Base-by-base conservation (phyloP, 1,139 yeast genomes). In the Schwanniomyces etchellsii region DNA sequence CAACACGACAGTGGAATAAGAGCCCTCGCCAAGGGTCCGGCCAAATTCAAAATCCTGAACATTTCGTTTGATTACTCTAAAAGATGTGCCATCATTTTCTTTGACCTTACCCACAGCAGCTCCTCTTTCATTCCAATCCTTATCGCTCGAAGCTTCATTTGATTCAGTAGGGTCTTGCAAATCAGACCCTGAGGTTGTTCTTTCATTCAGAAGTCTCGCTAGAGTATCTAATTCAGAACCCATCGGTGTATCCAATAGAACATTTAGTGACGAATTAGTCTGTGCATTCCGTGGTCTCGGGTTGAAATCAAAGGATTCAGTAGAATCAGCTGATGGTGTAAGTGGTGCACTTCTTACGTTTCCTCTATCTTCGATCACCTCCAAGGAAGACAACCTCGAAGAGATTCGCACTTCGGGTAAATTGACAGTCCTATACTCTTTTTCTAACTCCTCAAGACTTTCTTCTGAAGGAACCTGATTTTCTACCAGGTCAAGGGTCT, bases 21-120 rank as follows among this genome's bases (percentile, higher is more conserved):
- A 86, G 2, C 99, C 99, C 52, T 88, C 96, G 6, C 99, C 99
- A 26, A 93, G 70, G 35, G 81, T 77, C 32, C 81, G 78, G 21
- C 95, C 91, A 48, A 91, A 88, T 40, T 78, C 77, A 57, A 89
- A 93, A 57, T 91, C 98, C 40, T 73, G 71, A 2, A 89, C 95
- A 14, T 81, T 70, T 47, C 85, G 67, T 46, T 74, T 74, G 18
- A 67, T 57, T 5, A 64, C 43, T 29, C 49, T 47, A 20, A 40
- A 42, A 2, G 49, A 45, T 3, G 46, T 34, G 4, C 37, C 36
- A 5, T 43, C 41, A 4, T 41, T 47, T 12, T 49, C 51, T 5
- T 16, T 18, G 1, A 58, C 37, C n/a, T 39, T 43, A 27, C 47
- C 46, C 11, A 52, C 48, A 1, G 73, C 72, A n/a, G 69, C 64